Percentiles rank a stretch among this genome's conserved stretches.
Conservation (phyloP, 768 basidiomycete species). For the Russula emetica region DNA sequence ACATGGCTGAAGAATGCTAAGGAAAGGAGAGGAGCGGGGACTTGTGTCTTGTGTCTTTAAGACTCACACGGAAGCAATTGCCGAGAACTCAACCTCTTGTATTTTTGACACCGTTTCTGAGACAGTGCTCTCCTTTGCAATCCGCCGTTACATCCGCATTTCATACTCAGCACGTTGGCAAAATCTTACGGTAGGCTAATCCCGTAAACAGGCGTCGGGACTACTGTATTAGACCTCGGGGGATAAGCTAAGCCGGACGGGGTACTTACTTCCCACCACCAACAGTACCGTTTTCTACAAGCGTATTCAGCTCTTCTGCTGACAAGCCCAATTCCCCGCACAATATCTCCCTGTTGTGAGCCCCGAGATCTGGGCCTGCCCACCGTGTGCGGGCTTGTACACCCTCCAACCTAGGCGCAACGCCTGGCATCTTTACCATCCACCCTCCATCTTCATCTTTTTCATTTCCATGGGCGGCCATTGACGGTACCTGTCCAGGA, state of each 20-base stretch:
- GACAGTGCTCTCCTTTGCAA: background rate
- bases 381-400: constrained; percentile 55
- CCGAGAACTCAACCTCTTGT: background rate
- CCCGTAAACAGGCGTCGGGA: background rate
- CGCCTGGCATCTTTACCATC: constrained; percentile 64
- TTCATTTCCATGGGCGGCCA: background rate
- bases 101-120: background rate
- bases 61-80: background rate
- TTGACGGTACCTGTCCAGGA: constrained; percentile 12
- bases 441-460: constrained; percentile 41
- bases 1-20: background rate
- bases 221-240: background rate
- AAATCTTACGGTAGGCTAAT: background rate
- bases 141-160: background rate
- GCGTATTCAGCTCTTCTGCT: constrained; percentile 29
- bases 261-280: background rate
- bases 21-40: background rate
- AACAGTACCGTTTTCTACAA: constrained; percentile 20
- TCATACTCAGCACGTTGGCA: constrained; percentile 2
- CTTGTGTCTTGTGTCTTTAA: background rate
- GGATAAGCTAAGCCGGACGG: background rate
- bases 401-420: constrained; percentile 60
- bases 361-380: constrained; percentile 67
- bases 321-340: constrained; percentile 32
- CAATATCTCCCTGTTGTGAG: constrained; percentile 37